phyloP scores from a whole-genome alignment of 106 monocot genomes.

The Acorus calamus region DNA sequence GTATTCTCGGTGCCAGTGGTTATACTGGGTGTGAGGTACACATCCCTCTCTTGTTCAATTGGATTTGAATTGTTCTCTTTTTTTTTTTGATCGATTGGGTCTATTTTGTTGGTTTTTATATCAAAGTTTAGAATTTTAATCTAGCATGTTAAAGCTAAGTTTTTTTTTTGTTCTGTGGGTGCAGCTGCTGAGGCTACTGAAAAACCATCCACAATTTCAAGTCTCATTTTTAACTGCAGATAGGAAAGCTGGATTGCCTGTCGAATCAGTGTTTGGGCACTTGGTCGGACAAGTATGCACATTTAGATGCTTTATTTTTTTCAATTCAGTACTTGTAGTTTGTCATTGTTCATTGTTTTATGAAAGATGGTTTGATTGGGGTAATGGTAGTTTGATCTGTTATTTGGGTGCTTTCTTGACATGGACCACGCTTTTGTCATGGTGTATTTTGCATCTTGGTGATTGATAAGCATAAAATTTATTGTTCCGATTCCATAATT shows the following conservation, averaged over 20 bases:
- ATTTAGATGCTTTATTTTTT: not conserved
- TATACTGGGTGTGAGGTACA: slow-evolving; percentile 29
- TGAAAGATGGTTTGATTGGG: not conserved
- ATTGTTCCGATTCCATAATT: too few relatives aligned
- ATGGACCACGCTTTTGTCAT: too few relatives aligned
- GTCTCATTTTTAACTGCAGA: slow-evolving; percentile 88
- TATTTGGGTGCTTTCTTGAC: too few relatives aligned
- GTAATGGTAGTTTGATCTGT: too few relatives aligned
- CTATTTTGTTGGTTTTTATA: too few relatives aligned
- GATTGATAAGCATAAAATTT: too few relatives aligned
- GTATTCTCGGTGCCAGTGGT: slow-evolving; percentile 28
- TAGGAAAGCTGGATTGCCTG: slow-evolving; percentile 79
- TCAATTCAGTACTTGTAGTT: not conserved
- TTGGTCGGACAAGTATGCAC: slow-evolving; percentile 56
- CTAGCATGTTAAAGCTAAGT: too few relatives aligned
- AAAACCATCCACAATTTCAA: slow-evolving; percentile 80
- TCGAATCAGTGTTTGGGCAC: slow-evolving; percentile 95
- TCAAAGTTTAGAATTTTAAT: too few relatives aligned
- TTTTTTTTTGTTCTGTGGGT: not conserved
- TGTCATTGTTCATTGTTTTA: not conserved
- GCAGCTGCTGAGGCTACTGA: slow-evolving; percentile 80
- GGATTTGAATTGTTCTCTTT: too few relatives aligned
- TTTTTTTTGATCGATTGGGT: too few relatives aligned
- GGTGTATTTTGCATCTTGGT: too few relatives aligned
- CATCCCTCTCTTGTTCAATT: not conserved